A percentile compares a stretch with the other conserved stretches of the same genome.
Evolutionary conservation across 345 rosid species (phyloP).

Genomic region (Theobroma cacao): DNA sequence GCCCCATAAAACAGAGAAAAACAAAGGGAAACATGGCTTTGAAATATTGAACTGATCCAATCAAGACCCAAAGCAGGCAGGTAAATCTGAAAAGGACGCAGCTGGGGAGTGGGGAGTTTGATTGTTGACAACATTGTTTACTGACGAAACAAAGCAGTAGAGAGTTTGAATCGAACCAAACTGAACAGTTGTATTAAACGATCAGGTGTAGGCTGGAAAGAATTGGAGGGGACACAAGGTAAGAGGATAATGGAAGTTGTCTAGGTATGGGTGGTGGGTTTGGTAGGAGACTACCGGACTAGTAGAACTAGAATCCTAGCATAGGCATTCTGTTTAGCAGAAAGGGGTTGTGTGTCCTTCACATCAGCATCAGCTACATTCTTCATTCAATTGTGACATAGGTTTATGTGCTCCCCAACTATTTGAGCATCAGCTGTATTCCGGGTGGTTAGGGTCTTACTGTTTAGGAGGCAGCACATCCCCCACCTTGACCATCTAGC

Average conservation of each 20-base stretch:
- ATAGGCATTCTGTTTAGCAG: not conserved
- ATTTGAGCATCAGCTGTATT: slow-evolving; percentile 15
- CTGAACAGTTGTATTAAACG: not conserved
- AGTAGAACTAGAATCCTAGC: not conserved
- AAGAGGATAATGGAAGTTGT: not conserved
- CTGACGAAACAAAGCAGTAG: no score
- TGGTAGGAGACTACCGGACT: not conserved
- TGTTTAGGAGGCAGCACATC: not conserved
- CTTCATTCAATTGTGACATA: slow-evolving; percentile 2
- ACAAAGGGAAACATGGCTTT: not conserved
- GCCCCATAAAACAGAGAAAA: no score
- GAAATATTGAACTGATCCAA: not conserved
- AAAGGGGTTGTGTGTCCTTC: slow-evolving; percentile 1
- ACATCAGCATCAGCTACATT: slow-evolving; percentile 11
- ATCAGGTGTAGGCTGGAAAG: not conserved
- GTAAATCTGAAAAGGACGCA: not conserved
- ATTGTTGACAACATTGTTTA: not conserved
- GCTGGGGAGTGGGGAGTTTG: no score
- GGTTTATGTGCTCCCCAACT: not conserved
- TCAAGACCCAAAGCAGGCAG: not conserved
- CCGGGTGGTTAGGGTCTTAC: not conserved
- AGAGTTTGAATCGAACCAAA: not conserved
- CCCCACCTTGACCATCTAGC: not conserved
- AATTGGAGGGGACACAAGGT: no score
- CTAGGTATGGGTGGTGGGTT: not conserved